Evolutionary conservation across 1,284 basidiomycete genomes (phyloP), one percentile per base, ranked within the genome.

Genomic region (Leucoagaricus sp.): DNA sequence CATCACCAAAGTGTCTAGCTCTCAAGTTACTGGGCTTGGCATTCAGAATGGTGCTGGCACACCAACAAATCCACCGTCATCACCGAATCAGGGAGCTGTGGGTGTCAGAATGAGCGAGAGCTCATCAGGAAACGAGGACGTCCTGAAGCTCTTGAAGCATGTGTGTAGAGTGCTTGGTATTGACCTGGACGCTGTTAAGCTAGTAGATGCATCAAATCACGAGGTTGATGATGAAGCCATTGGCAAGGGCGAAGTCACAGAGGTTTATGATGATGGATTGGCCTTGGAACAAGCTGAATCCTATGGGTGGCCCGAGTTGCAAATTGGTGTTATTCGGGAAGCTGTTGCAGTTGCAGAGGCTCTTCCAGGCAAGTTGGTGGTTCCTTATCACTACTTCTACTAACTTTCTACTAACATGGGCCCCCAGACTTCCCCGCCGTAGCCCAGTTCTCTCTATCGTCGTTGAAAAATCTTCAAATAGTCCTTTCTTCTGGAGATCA

Each of bases 271-370:
- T 23, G 55, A 57, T 57, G 55, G 42, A 8, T 26, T 45, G 33
- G 33, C 15, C n/a, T n/a, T 31, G 4, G 49, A 45, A 17, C 42
- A 46, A 5, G 12, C 2, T 34, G 82, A 84, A 59, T 72, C 81
- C 2, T 94, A 89, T 67, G 95, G 96, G 1, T 99, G 96, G 96
- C 88, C 93, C 1, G 92, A 95, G 67, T 78, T 98, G 47, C 96
- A 98, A 72, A 83, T 96, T 29, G 93, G 93, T 29, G 85, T 96
- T 29, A 80, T 98, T 34, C 85, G 94, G 47, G 96, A 98, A 67
- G 92, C 94, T 0, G 88, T 98, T 31, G 86, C 89, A 0, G 86
- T 98, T 9, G 91, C 93, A 3, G 94, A 98, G 71, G 85, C 92
- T 15, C 74, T 98, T n/a, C 92, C 94, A 57, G 94, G 95, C 91